phyloP scores from a whole-genome alignment of 371 early-diverging fungal genomes.

The Mucor plumbeus region DNA sequence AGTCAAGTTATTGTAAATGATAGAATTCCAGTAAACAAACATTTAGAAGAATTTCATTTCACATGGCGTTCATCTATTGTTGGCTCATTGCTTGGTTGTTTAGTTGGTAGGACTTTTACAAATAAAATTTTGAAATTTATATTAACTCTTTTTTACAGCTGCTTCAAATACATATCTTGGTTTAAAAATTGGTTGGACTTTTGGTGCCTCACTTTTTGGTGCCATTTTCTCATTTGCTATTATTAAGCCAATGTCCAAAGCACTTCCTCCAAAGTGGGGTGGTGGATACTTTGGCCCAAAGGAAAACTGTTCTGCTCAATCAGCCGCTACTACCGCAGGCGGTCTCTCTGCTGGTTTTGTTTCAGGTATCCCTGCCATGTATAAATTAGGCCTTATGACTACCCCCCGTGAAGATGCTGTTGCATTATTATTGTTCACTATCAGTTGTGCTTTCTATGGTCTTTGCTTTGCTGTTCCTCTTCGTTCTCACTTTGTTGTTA shows the following conservation, averaged over 20 bases:
- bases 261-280: slow-evolving; percentile 52
- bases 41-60: slow-evolving; percentile 48
- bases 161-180: slow-evolving; percentile 79
- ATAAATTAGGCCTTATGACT: slow-evolving; percentile 63
- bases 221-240: slow-evolving; percentile 74
- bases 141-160: slow-evolving; percentile 38
- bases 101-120: slow-evolving; percentile 47
- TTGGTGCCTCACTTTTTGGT: slow-evolving; percentile 75
- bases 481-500: slow-evolving; percentile 72
- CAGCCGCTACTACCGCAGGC: slow-evolving; percentile 75
- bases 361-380: slow-evolving; percentile 78
- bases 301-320: slow-evolving; percentile 73
- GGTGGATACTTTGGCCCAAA: slow-evolving; percentile 73
- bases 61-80: slow-evolving; percentile 69
- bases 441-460: slow-evolving; percentile 70
- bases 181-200: slow-evolving; percentile 74
- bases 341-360: slow-evolving; percentile 72
- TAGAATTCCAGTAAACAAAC: slow-evolving; percentile 8
- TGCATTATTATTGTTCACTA: slow-evolving; percentile 59
- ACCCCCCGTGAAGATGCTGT: slow-evolving; percentile 56
- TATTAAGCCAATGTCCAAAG: slow-evolving; percentile 63
- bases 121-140: background rate
- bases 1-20: slow-evolving; percentile 29
- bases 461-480: slow-evolving; percentile 79
- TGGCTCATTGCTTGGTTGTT: slow-evolving; percentile 69